These are phyloP conservation scores for Thielaviopsis euricoi DNA, from an alignment of 2,329 filamentous ascomycete species.

Conservation along the genomic window DNA sequence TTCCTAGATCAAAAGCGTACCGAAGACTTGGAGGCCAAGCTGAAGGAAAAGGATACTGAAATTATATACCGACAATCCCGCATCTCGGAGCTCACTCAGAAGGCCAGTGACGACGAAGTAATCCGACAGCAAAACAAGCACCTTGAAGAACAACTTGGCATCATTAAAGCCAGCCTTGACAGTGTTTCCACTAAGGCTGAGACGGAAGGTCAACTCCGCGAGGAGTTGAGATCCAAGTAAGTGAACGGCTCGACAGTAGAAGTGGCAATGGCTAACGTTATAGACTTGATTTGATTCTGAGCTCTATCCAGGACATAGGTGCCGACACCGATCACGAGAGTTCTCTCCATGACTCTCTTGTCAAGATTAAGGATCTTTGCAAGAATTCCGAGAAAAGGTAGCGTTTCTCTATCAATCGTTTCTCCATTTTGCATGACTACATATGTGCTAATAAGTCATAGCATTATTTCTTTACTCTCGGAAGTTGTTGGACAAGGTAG, in stretches of 20 bases:
- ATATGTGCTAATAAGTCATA: background rate
- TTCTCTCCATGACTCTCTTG: conserved; percentile 1
- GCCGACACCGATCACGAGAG: background rate
- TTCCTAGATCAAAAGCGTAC: background rate
- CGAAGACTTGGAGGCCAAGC: background rate
- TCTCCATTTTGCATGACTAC: background rate
- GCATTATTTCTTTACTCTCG: conserved; percentile 4
- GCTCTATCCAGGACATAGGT: background rate
- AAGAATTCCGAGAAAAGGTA: conserved; percentile 1
- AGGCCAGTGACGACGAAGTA: background rate
- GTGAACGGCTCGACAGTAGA: background rate
- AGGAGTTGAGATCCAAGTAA: background rate
- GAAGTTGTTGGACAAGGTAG: background rate
- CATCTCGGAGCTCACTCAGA: conserved; percentile 6
- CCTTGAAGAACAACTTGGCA: background rate
- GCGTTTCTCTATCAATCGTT: background rate
- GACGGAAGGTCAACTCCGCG: background rate
- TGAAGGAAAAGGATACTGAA: conserved; percentile 2
- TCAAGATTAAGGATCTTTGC: conserved; percentile 1
- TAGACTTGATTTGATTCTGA: conserved; percentile 4
- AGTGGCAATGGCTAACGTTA: background rate
- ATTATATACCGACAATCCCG: background rate
- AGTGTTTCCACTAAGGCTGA: background rate
- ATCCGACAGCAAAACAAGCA: background rate
- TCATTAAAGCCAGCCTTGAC: background rate